Evolutionary conservation across 345 rosid species (phyloP).

Genomic region (rapeseed (Brassica napus)): Da-Ae NC_063436.1:2147501-2148000

Average conservation of each 20-base stretch:
- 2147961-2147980: slow-evolving; percentile 75
- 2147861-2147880: neutral
- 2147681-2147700: slow-evolving; percentile 75
- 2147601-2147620: neutral
- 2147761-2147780: slow-evolving; percentile 2
- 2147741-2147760: neutral
- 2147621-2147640: neutral
- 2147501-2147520: slow-evolving; percentile 10
- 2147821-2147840: neutral
- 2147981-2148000: slow-evolving; percentile 9
- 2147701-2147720: slow-evolving; percentile 67
- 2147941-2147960: slow-evolving; percentile 64
- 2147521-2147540: slow-evolving; percentile 21
- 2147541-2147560: slow-evolving; percentile 49
- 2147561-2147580: slow-evolving; percentile 62
- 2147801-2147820: neutral
- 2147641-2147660: slow-evolving; percentile 57
- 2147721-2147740: neutral
- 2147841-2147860: neutral
- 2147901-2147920: neutral
- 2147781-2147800: slow-evolving; percentile 12
- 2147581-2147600: slow-evolving; percentile 50
- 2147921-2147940: slow-evolving; percentile 59
- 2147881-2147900: slow-evolving; percentile 14
- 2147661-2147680: slow-evolving; percentile 72